Base-by-base conservation (phyloP, 768 basidiomycete species). In the Suillus sp. region DNA sequence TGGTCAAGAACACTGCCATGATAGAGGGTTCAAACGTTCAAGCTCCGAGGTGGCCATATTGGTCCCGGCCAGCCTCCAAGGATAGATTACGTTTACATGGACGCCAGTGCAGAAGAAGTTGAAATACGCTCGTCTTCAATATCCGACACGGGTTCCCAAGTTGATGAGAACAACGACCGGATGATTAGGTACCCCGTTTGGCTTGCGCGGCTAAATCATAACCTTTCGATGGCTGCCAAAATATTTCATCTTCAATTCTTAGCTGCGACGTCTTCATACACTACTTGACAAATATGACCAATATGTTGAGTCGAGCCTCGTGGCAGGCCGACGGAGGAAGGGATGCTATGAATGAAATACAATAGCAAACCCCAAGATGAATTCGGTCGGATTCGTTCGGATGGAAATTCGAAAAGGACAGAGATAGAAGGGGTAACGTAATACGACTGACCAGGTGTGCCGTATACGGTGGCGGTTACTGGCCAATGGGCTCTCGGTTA, bases 71-170 rank as follows among this genome's bases (percentile, higher is more conserved):
- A 96, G 77, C 11, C 93, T 94, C 43, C 4, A 7, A n/a, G 95
- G 95, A 70, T 93, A 95, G 67, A 96, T 87, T 47, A 88, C 81
- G 74, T 95, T 96, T 65, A 96, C 89, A 48, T 96, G 90, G 67
- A 97, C 83, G 75, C 93, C 90, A 1, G 86, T 89, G n/a, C 71
- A 83, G 83, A 22, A 83, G 83, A 25, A 96, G 82, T 74, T 94
- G 91, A 73, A 89, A 91, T 6, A 87, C 85, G 10, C 87, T 80
- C 4, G 91, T 95, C 71, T 93, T 85, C 9, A 93, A 94, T 67
- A 96, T 87, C 50, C 30, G 34, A 58, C 43, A 14, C 70, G 42
- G 58, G 61, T 57, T 59, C 53, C 35, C 50, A n/a, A n/a, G n/a
- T 38, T 9, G 22, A 60, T 4, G 34, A 60, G 14, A 45, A 50